phyloP scores from a whole-genome alignment of 2,329 filamentous ascomycete species.

The Calonectria crousiana region DNA sequence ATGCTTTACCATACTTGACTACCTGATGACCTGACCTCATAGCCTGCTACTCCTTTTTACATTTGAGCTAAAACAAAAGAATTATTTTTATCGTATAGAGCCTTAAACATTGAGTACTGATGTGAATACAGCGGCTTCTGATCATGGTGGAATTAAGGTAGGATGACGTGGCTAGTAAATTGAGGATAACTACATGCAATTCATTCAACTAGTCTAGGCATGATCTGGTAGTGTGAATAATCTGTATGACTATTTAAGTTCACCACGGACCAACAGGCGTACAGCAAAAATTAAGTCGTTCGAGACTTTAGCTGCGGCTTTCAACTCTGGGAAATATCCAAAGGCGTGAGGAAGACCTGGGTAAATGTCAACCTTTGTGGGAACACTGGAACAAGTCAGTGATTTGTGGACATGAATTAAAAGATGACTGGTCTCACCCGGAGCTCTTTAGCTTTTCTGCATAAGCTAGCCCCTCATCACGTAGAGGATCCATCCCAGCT shows the following conservation, averaged over 20 bases:
- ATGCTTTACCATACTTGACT: not conserved
- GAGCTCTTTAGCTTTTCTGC: not conserved
- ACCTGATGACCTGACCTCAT: not conserved
- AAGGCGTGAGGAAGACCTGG: conserved; percentile 13
- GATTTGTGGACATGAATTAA: not conserved
- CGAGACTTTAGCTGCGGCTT: not conserved
- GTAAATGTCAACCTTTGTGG: conserved; percentile 9
- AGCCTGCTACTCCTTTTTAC: not conserved
- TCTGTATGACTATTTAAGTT: not conserved
- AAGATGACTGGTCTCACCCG: not conserved
- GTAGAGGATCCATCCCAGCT: conserved; percentile 5
- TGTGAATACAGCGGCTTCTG: not conserved
- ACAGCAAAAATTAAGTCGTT: not conserved
- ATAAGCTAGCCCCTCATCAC: conserved; percentile 10
- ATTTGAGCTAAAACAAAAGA: not conserved
- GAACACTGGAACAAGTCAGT: not conserved
- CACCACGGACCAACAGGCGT: not conserved
- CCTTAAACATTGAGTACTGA: not conserved
- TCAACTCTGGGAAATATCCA: conserved; percentile 5
- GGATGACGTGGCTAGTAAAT: not conserved
- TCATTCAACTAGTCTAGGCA: not conserved
- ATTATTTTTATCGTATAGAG: not conserved
- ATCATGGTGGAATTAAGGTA: not conserved
- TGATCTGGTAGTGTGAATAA: not conserved
- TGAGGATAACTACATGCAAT: not conserved